Evolutionary conservation across 257 asterid genomes (phyloP), one percentile per base, ranked within the genome.

Genomic region (Nemophila menziesii): DNA sequence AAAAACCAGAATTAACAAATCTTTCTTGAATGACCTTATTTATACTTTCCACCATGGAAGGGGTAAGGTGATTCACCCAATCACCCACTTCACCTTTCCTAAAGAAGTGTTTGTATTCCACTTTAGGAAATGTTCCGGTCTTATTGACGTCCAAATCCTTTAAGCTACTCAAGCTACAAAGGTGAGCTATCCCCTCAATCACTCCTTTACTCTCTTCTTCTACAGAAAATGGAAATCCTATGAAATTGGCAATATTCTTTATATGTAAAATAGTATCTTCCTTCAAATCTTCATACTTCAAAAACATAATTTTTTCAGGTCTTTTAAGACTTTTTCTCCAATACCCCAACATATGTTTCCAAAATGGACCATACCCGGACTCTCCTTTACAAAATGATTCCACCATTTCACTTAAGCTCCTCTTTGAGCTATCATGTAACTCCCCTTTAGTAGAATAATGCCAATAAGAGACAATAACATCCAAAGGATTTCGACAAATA

Each of bases 331-430:
- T 71, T 58, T 53, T 63, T 0, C 19, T 33, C 80, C 84, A 74
- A 36, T 63, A 71, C 12, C 74, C 80, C 24, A 74, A 20, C 74
- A 74, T 54, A 41, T 78, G 90, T n/a, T 78, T 79, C 78, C 81
- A 74, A 17, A 60, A 74, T 8, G 81, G 84, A 11, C 85, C 81
- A 33, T 5, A 78, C 34, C 61, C 69, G 2, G 20, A 18, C 5
- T 46, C 54, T 4, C 84, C 85, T 20, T 57, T 50, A 3, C 64
- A 55, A 0, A 60, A 70, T n/a, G n/a, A n/a, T n/a, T n/a, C n/a
- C n/a, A n/a, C 62, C 0, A 48, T 57, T 15, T 52, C 72, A 8
- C 64, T 63, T 3, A 65, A 1, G 2, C 62, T 7, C 12, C 56
- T 9, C 0, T 62, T 36, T 0, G 60, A 59, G 1, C 55, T 12